Evolutionary conservation across 2,329 filamentous ascomycete genomes (phyloP).

Genomic region (Didymellaceae sp.): DNA sequence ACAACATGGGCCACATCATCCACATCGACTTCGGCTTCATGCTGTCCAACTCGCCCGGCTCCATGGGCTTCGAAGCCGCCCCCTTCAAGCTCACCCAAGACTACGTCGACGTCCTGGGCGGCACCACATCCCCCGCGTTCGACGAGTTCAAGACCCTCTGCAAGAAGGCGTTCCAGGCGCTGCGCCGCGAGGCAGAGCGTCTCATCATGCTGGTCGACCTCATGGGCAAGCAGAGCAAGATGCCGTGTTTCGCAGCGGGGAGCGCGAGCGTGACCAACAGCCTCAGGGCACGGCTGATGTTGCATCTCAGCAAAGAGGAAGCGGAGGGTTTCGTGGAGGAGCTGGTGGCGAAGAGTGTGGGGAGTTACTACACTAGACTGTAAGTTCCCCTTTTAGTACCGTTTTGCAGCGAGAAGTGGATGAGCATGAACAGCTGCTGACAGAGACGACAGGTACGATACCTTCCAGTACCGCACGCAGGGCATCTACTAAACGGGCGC

Average conservation of each 20-base stretch:
- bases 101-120: conserved; percentile 83
- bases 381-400: conserved; percentile 54
- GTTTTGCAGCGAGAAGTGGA: not conserved
- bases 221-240: conserved; percentile 83
- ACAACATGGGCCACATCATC: conserved; percentile 84
- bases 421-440: not conserved
- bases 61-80: conserved; percentile 84
- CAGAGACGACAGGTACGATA: conserved; percentile 70
- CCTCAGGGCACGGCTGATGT: conserved; percentile 76
- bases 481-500: conserved; percentile 72
- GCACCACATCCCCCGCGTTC: conserved; percentile 71
- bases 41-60: conserved; percentile 84
- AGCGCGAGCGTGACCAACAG: conserved; percentile 73
- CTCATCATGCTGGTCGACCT: conserved; percentile 82
- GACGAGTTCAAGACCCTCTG: conserved; percentile 79
- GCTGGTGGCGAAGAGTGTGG: conserved; percentile 78
- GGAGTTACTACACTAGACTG: conserved; percentile 87
- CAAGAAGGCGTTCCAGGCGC: conserved; percentile 83
- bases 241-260: conserved; percentile 80
- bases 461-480: conserved; percentile 86
- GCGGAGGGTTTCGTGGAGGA: conserved; percentile 84
- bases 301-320: conserved; percentile 82
- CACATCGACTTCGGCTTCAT: conserved; percentile 93
- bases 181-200: conserved; percentile 78
- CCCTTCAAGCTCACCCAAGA: conserved; percentile 87